Evolutionary conservation across 768 basidiomycete genomes (phyloP), one percentile per base, ranked within the genome.

Genomic region (Lentinula raphanica): DNA sequence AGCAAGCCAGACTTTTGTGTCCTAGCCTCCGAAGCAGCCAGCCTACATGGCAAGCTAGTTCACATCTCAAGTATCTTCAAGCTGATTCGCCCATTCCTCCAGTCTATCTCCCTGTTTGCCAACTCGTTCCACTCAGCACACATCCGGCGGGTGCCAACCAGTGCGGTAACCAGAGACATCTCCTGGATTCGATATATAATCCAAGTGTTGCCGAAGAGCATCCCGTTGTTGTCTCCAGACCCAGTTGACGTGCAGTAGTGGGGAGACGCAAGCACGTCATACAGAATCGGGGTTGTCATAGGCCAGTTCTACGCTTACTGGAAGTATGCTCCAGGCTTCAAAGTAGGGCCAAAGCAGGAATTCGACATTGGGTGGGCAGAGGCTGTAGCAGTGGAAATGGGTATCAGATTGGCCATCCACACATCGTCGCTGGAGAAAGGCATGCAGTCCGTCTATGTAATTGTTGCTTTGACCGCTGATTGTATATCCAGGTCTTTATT

Each of bases 221-320:
- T 13, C 32, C 13, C 13, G 32, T 8, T 8, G 9, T 1, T 13
- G 13, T 1, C 6, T 35, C 13, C 0, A 13, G 17, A n/a, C 5
- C 50, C 25, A 69, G 0, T 56, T 1, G 70, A 76, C 61, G 17
- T 73, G 3, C 58, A 58, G 9, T 71, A 68, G 68, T 77, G 69
- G 71, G 70, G 69, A 9, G 71, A 77, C 48, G 71, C 71, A 1
- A 71, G 70, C 62, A 64, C 72, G 0, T 70, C 68, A 7, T 74
- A 68, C 61, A 69, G 76, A 1, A 67, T 76, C 32, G 67, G 73
- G 0, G 62, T 77, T 0, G 63, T 68, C 0, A 53, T 77, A 6
- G 64, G 61, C 2, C 17, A 8, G 1, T 56, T 39, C 21, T 77
- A 68, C 69, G 69, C 55, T 2, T 67, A 62, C 0, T 75, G 73